Evolutionary conservation across 192 early-diverging fungal species (phyloP), one percentile per base, ranked within the genome.

Genomic region (Globomyces pollinis-pini): DNA sequence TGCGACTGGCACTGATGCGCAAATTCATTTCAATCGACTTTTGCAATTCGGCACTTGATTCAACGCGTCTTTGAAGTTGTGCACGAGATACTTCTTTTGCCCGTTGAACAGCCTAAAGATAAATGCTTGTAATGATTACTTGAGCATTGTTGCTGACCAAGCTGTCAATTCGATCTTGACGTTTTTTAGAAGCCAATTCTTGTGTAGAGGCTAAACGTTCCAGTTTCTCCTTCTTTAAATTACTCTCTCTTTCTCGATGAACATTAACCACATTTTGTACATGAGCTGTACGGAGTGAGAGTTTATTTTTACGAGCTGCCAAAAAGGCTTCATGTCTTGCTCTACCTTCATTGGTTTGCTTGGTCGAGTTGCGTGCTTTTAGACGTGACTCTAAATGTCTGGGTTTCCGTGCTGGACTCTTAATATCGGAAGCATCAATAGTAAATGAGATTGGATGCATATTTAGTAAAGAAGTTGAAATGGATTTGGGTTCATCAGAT

Each of bases 301-400:
- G 67, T 21, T 65, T 70, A 18, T 35, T 23, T 23, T 63, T 55
- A 6, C 76, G 55, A 32, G 68, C 76, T 21, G 75, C 76, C 24
- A 78, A 38, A 47, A 78, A 73, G 12, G 72, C 73, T 4, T 43
- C 55, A 59, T 56, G 62, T 34, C 66, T 53, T 28, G 31, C 57
- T 44, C 42, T 42, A 26, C 42, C 57, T 23, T 50, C 28, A 23
- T 28, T 58, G 3, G 29, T 18, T 32, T 20, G 13, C 4, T 8
- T 11, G n/a, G 26, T 30, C 11, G 47, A 20, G 7, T 36, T 36
- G 32, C 58, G 58, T 20, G 51, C n/a, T 28, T 44, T 18, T 15
- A 18, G 13, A 21, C 58, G 47, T 18, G 16, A 15, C 13, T 23
- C 16, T 24, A 59, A 11, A 50, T 59, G 58, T 16, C 36, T 39